These are phyloP conservation scores for Citrus cavaleriei DNA, from an alignment of 345 rosid genomes.

Conservation along the genomic window DNA sequence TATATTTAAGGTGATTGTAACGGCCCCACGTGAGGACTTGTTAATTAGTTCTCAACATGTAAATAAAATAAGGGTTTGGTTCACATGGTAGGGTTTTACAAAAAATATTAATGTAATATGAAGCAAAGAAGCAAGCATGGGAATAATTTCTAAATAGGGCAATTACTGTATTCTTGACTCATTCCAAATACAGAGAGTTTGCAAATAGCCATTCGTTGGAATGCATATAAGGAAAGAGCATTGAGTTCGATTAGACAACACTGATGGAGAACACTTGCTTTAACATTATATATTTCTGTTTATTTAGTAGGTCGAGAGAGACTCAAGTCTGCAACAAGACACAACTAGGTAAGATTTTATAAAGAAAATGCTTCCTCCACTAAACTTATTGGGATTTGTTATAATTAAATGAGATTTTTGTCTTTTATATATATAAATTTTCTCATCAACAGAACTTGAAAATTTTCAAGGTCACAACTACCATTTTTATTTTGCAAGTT, in stretches of 20 bases:
- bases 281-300: neutral
- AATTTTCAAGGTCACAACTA: neutral
- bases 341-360: neutral
- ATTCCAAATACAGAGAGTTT: constrained; percentile 8
- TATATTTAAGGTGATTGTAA: constrained; percentile 26
- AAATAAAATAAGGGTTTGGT: constrained; percentile 20
- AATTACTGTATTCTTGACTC: neutral
- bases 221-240: constrained; percentile 15
- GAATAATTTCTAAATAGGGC: constrained; percentile 38
- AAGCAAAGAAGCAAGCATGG: constrained; percentile 11
- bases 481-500: neutral
- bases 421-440: neutral
- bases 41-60: neutral
- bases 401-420: neutral
- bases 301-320: constrained; percentile 5
- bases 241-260: constrained; percentile 36
- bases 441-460: neutral
- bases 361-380: constrained; percentile 39
- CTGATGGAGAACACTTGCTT: constrained; percentile 14
- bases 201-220: constrained; percentile 20
- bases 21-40: constrained; percentile 20
- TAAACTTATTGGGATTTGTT: constrained; percentile 11
- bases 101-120: constrained; percentile 1
- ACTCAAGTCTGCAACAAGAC: neutral
- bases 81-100: constrained; percentile 21